Percentiles rank a stretch among this genome's conserved stretches.
Conservation (phyloP, 371 early-diverging fungal genomes). For the Apophysomyces elegans region DNA sequence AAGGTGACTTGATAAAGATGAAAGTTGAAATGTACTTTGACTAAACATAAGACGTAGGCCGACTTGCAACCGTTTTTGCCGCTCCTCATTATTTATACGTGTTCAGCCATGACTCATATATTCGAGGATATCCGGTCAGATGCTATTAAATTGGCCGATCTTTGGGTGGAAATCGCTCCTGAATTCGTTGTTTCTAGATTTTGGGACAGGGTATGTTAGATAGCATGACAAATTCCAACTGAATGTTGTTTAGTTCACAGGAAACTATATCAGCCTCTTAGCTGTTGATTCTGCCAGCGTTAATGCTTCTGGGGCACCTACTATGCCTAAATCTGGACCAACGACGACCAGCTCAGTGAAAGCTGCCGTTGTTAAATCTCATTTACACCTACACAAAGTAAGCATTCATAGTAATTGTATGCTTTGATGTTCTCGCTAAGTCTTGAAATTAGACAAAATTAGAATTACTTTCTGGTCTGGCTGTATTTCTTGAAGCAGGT, state of each 20-base stretch:
- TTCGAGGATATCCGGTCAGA: slow-evolving; percentile 83
- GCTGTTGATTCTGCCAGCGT: slow-evolving; percentile 39
- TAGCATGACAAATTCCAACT: neutral
- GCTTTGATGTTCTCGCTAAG: neutral
- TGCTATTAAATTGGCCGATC: slow-evolving; percentile 76
- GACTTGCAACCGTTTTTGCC: slow-evolving; percentile 82
- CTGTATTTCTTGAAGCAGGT: slow-evolving; percentile 49
- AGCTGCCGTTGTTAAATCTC: slow-evolving; percentile 43
- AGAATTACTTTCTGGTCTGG: slow-evolving; percentile 39
- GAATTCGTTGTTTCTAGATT: slow-evolving; percentile 60
- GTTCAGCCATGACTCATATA: slow-evolving; percentile 92
- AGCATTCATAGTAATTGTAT: neutral
- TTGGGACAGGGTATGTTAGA: slow-evolving; percentile 57
- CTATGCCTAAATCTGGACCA: neutral
- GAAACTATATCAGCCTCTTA: slow-evolving; percentile 49
- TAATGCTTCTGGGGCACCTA: slow-evolving; percentile 14
- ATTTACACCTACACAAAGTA: slow-evolving; percentile 52
- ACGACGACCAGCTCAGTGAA: slow-evolving; percentile 35
- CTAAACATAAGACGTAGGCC: slow-evolving; percentile 26
- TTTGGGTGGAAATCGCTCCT: slow-evolving; percentile 74
- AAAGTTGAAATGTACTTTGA: neutral
- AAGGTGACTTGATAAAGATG: slow-evolving; percentile 19
- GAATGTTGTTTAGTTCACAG: slow-evolving; percentile 26
- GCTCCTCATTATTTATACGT: slow-evolving; percentile 76
- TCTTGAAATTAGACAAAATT: slow-evolving; percentile 31